A percentile compares a stretch with the other conserved stretches of the same genome.
Evolutionary conservation across 257 asterid species (phyloP).

Genomic region (Fraxinus cuspidata): DNA sequence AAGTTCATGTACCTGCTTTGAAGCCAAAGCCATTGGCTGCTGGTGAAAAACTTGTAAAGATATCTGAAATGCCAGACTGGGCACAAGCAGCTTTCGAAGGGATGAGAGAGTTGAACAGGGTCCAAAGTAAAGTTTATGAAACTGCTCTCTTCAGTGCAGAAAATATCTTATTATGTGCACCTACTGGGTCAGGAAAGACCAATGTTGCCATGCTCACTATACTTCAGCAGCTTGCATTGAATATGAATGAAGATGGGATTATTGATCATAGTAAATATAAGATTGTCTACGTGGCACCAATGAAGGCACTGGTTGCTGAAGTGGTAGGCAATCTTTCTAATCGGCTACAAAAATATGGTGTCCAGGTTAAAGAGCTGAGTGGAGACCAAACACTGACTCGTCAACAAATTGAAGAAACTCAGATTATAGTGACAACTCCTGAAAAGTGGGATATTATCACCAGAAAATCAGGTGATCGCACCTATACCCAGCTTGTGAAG

Average conservation of each 20-base stretch:
- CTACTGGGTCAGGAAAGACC: slow-evolving; percentile 22
- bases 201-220: slow-evolving; percentile 24
- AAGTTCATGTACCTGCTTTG: slow-evolving; percentile 23
- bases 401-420: slow-evolving; percentile 7
- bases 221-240: slow-evolving; percentile 23
- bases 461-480: slow-evolving; percentile 24
- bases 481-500: slow-evolving; percentile 12
- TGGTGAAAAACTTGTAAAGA: slow-evolving; percentile 17
- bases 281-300: slow-evolving; percentile 24
- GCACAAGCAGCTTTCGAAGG: slow-evolving; percentile 14
- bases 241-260: slow-evolving; percentile 15
- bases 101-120: slow-evolving; percentile 21
- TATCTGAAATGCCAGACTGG: slow-evolving; percentile 6
- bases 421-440: slow-evolving; percentile 21
- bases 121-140: slow-evolving; percentile 22
- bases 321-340: slow-evolving; percentile 24
- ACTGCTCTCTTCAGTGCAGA: slow-evolving; percentile 21
- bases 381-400: slow-evolving; percentile 4
- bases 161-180: slow-evolving; percentile 17
- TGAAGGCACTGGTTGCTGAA: slow-evolving; percentile 21
- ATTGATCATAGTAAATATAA: slow-evolving; percentile 12
- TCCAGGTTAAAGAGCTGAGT: slow-evolving; percentile 15
- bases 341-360: slow-evolving; percentile 17
- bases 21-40: slow-evolving; percentile 13
- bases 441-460: slow-evolving; percentile 25